A percentile compares a stretch with the other conserved stretches of the same genome.
Evolutionary conservation across 2,329 filamentous ascomycete species (phyloP).

Genomic region (Claviceps quebecensis): DNA sequence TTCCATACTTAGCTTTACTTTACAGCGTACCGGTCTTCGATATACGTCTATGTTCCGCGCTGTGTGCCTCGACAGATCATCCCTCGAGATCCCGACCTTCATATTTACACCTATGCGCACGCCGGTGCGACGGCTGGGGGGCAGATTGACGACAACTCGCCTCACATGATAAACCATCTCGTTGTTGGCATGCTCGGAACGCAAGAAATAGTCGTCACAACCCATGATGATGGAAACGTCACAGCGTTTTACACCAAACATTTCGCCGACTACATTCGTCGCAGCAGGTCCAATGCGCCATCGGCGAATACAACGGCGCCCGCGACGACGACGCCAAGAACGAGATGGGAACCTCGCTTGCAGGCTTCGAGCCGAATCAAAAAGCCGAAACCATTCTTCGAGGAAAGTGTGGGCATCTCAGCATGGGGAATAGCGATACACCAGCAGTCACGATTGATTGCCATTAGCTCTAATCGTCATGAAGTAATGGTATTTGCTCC

Average conservation of each 20-base stretch:
- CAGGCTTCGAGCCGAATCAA: slow-evolving; percentile 1
- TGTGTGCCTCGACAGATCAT: slow-evolving; percentile 34
- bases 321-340: slow-evolving; percentile 2
- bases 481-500: slow-evolving; percentile 41
- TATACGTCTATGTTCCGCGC: slow-evolving; percentile 42
- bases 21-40: slow-evolving; percentile 39
- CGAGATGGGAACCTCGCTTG: background rate
- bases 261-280: slow-evolving; percentile 31
- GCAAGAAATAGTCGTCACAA: slow-evolving; percentile 53
- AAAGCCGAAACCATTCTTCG: slow-evolving; percentile 44
- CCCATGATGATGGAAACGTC: slow-evolving; percentile 64
- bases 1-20: slow-evolving; percentile 39
- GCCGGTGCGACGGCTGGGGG: slow-evolving; percentile 32
- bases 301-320: background rate
- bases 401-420: slow-evolving; percentile 59
- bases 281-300: slow-evolving; percentile 2
- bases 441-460: slow-evolving; percentile 66
- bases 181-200: slow-evolving; percentile 54
- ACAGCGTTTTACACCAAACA: slow-evolving; percentile 51
- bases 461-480: slow-evolving; percentile 63
- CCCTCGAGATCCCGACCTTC: slow-evolving; percentile 31
- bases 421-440: slow-evolving; percentile 88
- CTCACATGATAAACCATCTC: slow-evolving; percentile 56
- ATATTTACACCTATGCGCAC: slow-evolving; percentile 31
- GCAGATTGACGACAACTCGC: slow-evolving; percentile 33